Conservation (phyloP, 176 grass and related monocot genomes). For the Elymus sibiricus region DNA sequence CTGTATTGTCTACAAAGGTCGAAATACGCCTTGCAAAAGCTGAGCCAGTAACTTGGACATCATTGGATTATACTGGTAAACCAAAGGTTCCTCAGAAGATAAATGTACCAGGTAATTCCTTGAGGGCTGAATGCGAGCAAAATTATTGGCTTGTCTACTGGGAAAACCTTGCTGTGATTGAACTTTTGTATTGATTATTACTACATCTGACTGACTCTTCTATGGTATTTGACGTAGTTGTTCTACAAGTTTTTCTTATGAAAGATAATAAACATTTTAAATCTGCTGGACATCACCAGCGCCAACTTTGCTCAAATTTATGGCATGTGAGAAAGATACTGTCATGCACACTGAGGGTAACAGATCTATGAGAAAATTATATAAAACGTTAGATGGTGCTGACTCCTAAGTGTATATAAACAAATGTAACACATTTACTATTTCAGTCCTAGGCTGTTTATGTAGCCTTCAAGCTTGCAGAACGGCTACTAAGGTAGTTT, state of each 20-base stretch:
- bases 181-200: background rate
- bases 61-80: constrained; percentile 57
- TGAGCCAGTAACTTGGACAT: constrained; percentile 63
- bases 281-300: background rate
- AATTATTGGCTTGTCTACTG: background rate
- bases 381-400: background rate
- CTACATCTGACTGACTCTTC: background rate
- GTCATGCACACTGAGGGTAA: background rate
- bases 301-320: background rate
- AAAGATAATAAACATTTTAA: background rate
- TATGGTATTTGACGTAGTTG: background rate
- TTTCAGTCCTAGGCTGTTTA: background rate
- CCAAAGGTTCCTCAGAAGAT: constrained; percentile 51
- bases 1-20: constrained; percentile 64
- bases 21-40: constrained; percentile 73
- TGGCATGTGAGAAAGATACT: background rate
- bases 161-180: background rate
- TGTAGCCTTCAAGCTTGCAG: background rate
- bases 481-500: background rate
- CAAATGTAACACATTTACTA: background rate
- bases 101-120: constrained; percentile 40
- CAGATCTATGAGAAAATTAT: background rate
- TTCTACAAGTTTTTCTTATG: background rate
- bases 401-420: background rate
- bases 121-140: background rate